Evolutionary conservation across 805 yeast genomes (phyloP), one percentile per base, ranked within the genome.

Genomic region (Hanseniaspora singularis): DNA sequence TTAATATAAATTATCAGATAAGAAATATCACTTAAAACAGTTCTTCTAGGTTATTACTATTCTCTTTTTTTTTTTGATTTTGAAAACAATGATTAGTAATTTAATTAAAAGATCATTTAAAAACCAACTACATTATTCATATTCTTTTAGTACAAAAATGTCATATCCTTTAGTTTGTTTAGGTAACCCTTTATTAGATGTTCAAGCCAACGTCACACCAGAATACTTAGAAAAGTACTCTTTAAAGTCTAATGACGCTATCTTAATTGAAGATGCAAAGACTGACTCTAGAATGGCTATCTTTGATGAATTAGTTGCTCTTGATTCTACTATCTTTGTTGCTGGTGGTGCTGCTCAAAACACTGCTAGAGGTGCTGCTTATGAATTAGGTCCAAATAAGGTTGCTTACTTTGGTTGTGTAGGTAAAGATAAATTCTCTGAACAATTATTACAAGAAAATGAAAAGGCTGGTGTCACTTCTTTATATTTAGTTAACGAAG

Each of bases 281-380:
- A 94, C 84, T 56, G 87, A 77, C 53, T 73, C 79, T 64, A 96
- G 86, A 69, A 67, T 78, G 77, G 83, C 89, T 47, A 83, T 92
- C 62, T 92, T 71, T 65, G 80, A 75, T 50, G 97, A 92, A 65
- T 74, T 84, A 54, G 67, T 86, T 47, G 64, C 70, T 31, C 68
- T 68, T 62, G 69, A 72, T 31, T 74, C 72, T 50, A 77, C 85
- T 52, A 74, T 77, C 57, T 66, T 78, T 51, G 76, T 89, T 55
- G 98, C 99, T 52, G 99, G 99, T 57, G 99, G 99, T 64, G 99
- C 99, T 58, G 98, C 96, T 51, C 99, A 92, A 71, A 92, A 92
- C 72, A 77, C 97, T 53, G 96, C 97, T 50, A 79, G 99, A 69
- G 99, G 95, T 61, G 97, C 97, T 42, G 96, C 89, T 62, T 89